Base-by-base conservation (phyloP, 2,329 filamentous ascomycete genomes). In the Ophidiomyces ophidiicola region DNA sequence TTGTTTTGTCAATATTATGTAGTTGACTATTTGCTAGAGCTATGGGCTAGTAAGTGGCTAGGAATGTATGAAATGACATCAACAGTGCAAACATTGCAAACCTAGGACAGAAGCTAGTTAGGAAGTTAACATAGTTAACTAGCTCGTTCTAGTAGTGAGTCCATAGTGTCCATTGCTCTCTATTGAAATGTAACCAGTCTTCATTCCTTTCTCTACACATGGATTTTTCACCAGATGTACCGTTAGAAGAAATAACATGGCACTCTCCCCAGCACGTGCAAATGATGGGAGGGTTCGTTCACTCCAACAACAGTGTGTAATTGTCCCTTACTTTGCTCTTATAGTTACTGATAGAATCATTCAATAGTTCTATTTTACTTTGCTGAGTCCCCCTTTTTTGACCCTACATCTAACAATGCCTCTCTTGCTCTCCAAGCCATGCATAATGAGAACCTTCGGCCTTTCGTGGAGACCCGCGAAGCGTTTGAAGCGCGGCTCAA, bases 321-420 rank as follows among this genome's bases (percentile, higher is more conserved):
- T 33, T 14, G 5, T 15, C 10, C 28, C 18, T 8, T 32, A 11
- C 24, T 17, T 20, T 23, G 5, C 19, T 14, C 12, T 7, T 10
- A 6, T 17, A 17, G 17, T 10, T 12, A 14, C 10, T 21, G 17
- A 30, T 11, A 28, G 12, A 11, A 26, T 18, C 14, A 17, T 15
- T 31, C 5, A 18, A 30, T 36, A 73, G 66, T 79, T 30, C 67
- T 77, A 39, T 73, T 71, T 51, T 79, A 79, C 56, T 76, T 80
- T 53, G 64, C 66, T 41, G 64, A 71, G 48, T 76, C 72, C 1
- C 72, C 72, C n/a, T 79, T 76, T 62, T 78, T 75, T 55, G 75
- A 79, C 45, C 57, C 61, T 17, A 68, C 64, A 10, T 74, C 70
- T 44, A 77, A 77, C 55, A 79, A 79, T 57, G 68, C 69, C 45